Evolutionary conservation across 345 rosid species (phyloP).

Genomic region (Garcia nutans): DNA sequence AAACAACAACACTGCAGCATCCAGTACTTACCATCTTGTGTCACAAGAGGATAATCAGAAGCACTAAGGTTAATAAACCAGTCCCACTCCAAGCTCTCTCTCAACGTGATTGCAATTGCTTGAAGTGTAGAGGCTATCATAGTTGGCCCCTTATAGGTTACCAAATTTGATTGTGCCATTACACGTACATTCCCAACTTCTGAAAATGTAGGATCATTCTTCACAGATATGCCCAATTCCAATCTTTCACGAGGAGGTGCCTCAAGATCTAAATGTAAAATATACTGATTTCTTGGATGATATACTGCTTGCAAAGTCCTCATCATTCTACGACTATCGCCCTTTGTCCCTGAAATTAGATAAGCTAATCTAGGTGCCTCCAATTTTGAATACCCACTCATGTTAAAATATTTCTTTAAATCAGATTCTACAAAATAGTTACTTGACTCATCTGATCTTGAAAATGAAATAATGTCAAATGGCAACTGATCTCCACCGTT

Average conservation of each 20-base stretch:
- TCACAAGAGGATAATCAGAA: slow-evolving; percentile 88
- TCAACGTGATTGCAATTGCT: slow-evolving; percentile 75
- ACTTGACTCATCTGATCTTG: slow-evolving; percentile 49
- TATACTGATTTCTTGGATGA: slow-evolving; percentile 94
- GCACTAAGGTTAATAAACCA: slow-evolving; percentile 96
- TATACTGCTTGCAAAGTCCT: slow-evolving; percentile 92
- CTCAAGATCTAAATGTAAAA: slow-evolving; percentile 89
- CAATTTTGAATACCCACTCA: slow-evolving; percentile 17
- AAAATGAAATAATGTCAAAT: slow-evolving; percentile 44
- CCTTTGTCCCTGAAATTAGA: slow-evolving; percentile 91
- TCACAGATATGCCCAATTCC: slow-evolving; percentile 63
- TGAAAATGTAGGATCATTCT: slow-evolving; percentile 66
- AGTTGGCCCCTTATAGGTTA: slow-evolving; percentile 91
- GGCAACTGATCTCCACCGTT: slow-evolving; percentile 48
- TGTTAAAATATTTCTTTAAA: slow-evolving; percentile 38
- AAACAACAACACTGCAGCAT: slow-evolving; percentile 9
- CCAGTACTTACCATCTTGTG: slow-evolving; percentile 79
- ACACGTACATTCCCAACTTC: slow-evolving; percentile 84
- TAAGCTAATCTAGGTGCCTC: slow-evolving; percentile 83
- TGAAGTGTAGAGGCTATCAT: slow-evolving; percentile 93
- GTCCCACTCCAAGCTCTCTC: slow-evolving; percentile 88
- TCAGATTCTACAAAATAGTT: slow-evolving; percentile 74
- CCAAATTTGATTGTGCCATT: slow-evolving; percentile 88
- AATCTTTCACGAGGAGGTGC: slow-evolving; percentile 85
- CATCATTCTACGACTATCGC: slow-evolving; percentile 88